Base-by-base conservation (phyloP, 2,329 filamentous ascomycete genomes). In the Diaporthe capsici region DNA sequence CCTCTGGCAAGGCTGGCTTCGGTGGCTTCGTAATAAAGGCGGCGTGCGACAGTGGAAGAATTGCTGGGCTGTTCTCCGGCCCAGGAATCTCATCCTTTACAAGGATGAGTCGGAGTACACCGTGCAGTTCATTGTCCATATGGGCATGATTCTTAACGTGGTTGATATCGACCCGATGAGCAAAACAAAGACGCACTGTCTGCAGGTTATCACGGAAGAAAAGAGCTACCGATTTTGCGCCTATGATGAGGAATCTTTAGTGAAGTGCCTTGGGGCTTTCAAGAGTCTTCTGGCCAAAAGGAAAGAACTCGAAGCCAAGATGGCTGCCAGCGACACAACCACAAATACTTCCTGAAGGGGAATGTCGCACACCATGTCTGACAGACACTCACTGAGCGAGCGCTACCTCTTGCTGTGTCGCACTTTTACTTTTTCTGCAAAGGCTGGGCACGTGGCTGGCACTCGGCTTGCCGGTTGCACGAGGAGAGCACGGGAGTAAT, bases 161-260 rank as follows among this genome's bases (percentile, higher is more conserved):
- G 96, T 98, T 31, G 97, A 98, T 81, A 95, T 98, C 73, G 95
- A 98, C 79, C 93, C 96, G 0, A 87, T 98, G 77, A 96, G 94
- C 80, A 93, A 90, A 81, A 97, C 92, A 79, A 98, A 98, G 86
- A 90, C 89, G 63, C 92, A 94, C 82, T 98, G 97, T 84, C 89
- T 98, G 82, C 96, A 98, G 84, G 90, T 98, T 80, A 98, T 99
- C 81, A 94, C 94, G 49, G 96, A 98, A 80, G 96, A 98, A 82
- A 97, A 95, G 85, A 94, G 90, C 73, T 94, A 93, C 80, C 90
- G 93, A 42, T 94, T 97, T 78, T 94, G 93, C 81, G 92, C 95
- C 0, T 88, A 91, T 28, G 92, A 95, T 80, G 97, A 99, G 83
- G 95, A 98, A 80, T 88, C 90, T 1, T 86, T 98, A 74, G 92